These are phyloP conservation scores for Caloboletus inedulis DNA, from an alignment of 1,284 basidiomycete genomes.

Conservation along the genomic window DNA sequence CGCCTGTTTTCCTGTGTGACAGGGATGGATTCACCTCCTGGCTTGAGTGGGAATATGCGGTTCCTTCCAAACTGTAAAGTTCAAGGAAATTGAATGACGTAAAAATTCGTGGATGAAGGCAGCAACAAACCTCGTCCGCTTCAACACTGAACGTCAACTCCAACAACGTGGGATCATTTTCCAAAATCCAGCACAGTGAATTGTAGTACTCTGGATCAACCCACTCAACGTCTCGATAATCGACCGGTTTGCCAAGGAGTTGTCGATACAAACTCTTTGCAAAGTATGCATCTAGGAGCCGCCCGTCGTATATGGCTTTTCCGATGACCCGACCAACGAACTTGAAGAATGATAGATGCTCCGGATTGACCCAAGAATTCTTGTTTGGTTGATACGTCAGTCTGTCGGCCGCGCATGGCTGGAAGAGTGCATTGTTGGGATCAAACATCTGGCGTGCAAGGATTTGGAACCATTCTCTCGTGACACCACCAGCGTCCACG, in stretches of 20 bases:
- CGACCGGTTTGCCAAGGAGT: conserved; percentile 86
- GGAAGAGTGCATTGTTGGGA: conserved; percentile 98
- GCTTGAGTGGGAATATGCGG: conserved; percentile 83
- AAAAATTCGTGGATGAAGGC: neutral
- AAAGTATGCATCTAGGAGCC: conserved; percentile 97
- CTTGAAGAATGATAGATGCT: conserved; percentile 97
- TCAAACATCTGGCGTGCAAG: conserved; percentile 99
- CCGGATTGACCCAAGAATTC: conserved; percentile 90
- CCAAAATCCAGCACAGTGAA: conserved; percentile 86
- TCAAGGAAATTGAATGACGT: conserved; percentile 3
- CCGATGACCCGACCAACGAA: conserved; percentile 98
- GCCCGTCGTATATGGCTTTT: conserved; percentile 93
- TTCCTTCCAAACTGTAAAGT: conserved; percentile 77
- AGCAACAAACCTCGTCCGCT: conserved; percentile 76
- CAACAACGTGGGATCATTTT: conserved; percentile 83
- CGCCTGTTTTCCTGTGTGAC: conserved; percentile 96
- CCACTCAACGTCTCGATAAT: conserved; percentile 93
- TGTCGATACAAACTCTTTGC: conserved; percentile 93
- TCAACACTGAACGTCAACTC: conserved; percentile 91
- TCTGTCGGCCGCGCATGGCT: conserved; percentile 92
- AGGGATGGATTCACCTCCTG: conserved; percentile 73
- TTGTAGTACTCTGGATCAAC: conserved; percentile 97
- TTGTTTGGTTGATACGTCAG: conserved; percentile 97
- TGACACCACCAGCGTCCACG: conserved; percentile 97
- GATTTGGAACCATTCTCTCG: conserved; percentile 98